phyloP scores from a whole-genome alignment of 192 early-diverging fungal genomes.

The Backusella circina region DNA sequence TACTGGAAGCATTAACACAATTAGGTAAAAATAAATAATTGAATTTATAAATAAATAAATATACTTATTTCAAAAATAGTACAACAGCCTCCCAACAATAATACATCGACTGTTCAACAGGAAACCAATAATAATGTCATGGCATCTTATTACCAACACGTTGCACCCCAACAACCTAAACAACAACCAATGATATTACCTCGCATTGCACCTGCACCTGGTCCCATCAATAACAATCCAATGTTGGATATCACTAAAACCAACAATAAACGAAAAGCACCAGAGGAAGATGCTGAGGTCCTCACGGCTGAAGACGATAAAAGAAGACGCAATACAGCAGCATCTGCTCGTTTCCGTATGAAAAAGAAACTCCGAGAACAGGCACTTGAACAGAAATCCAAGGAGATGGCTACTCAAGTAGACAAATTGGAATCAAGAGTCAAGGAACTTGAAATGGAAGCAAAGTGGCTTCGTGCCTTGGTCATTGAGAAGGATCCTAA shows the following conservation, averaged over 20 bases:
- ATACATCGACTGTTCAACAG: not conserved
- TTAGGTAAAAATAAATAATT: not conserved
- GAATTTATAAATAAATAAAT: not conserved
- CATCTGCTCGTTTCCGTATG: conserved; percentile 90
- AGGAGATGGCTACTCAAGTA: conserved; percentile 74
- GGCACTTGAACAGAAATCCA: conserved; percentile 75
- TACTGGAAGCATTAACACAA: not conserved
- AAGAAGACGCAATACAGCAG: conserved; percentile 91
- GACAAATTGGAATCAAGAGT: conserved; percentile 76
- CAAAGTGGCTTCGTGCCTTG: conserved; percentile 72
- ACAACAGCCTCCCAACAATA: not conserved
- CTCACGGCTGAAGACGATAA: conserved; percentile 75
- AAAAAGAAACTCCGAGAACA: conserved; percentile 94
- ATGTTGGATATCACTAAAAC: not conserved
- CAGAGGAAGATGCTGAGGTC: not conserved
- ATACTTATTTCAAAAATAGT: not conserved
- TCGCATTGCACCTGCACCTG: conserved; percentile 21
- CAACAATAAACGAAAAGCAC: not conserved
- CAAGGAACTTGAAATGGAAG: conserved; percentile 88
- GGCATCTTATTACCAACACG: not conserved
- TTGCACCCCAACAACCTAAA: not conserved
- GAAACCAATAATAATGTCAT: not conserved
- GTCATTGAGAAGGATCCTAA: conserved; percentile 30
- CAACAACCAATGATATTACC: conserved; percentile 9
- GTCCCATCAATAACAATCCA: not conserved